Conservation (phyloP, 2,329 filamentous ascomycete genomes). For the Penicillium thymicola region DNA sequence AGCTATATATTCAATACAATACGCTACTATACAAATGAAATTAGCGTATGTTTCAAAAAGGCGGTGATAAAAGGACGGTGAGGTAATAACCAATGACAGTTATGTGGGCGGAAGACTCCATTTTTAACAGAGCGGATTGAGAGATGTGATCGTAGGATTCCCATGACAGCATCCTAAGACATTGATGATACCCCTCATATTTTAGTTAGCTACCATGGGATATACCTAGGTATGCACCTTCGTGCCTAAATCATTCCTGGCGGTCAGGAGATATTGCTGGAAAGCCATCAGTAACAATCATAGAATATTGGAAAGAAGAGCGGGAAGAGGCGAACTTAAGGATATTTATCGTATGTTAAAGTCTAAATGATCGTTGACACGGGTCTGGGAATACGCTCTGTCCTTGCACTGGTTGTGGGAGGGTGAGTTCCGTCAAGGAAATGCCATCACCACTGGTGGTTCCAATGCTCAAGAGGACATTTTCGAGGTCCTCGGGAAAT, state of each 20-base stretch:
- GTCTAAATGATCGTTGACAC: background rate
- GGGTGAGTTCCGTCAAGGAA: background rate
- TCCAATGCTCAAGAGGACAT: background rate
- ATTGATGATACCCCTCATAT: no score
- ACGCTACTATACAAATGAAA: no score
- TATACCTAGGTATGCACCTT: no score
- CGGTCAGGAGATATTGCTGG: background rate
- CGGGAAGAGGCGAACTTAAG: background rate
- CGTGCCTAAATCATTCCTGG: background rate
- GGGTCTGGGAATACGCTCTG: background rate
- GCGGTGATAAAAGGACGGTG: no score
- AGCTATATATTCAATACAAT: no score
- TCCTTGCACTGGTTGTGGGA: background rate
- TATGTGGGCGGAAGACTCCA: no score
- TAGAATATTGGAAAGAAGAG: background rate
- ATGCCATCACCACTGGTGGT: background rate
- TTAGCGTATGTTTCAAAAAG: no score
- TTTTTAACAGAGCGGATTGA: no score
- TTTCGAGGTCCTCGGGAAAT: background rate
- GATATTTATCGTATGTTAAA: background rate
- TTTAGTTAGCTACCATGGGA: no score
- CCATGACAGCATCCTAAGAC: no score
- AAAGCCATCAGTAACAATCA: background rate
- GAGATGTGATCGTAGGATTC: no score
- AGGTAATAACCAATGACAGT: no score